Percentiles rank a stretch among this genome's conserved stretches.
These are phyloP conservation scores for Vishniacozyma victoriae DNA, from an alignment of 768 basidiomycete species.

Conservation along the genomic window DNA sequence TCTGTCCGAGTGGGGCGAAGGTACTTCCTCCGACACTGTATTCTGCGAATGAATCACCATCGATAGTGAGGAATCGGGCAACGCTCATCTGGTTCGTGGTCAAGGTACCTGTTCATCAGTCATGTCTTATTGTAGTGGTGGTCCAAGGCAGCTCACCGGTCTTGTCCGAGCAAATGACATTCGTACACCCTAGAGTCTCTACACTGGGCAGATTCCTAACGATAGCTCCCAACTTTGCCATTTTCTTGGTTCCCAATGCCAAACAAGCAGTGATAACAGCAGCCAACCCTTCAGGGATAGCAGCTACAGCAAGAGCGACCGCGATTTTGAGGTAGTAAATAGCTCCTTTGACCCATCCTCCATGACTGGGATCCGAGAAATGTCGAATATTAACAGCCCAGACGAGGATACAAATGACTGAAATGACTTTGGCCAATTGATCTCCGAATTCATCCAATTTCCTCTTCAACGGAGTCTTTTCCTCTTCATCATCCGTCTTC, in stretches of 20 bases:
- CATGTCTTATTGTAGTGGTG: neutral
- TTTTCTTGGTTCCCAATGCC: conserved; percentile 95
- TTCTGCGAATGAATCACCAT: conserved; percentile 55
- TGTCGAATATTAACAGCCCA: conserved; percentile 97
- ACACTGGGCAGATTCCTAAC: conserved; percentile 93
- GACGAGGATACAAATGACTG: conserved; percentile 91
- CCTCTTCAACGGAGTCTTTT: conserved; percentile 94
- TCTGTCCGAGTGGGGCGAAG: conserved; percentile 74
- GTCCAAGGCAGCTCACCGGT: conserved; percentile 56
- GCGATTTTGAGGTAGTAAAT: conserved; percentile 99
- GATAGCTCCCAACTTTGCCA: conserved; percentile 98
- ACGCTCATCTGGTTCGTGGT: conserved; percentile 99
- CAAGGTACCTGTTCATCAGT: conserved; percentile 52
- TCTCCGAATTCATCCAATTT: conserved; percentile 99
- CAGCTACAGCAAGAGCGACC: conserved; percentile 95
- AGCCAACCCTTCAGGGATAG: conserved; percentile 96
- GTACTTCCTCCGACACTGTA: conserved; percentile 86
- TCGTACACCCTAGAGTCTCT: conserved; percentile 94
- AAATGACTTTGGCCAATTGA: conserved; percentile 93
- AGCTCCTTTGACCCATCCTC: conserved; percentile 82
- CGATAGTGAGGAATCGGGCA: conserved; percentile 73
- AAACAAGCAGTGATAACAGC: conserved; percentile 97
- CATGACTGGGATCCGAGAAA: conserved; percentile 92
- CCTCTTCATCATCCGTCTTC: conserved; percentile 67
- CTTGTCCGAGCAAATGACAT: conserved; percentile 98